Conservation (phyloP, 2,329 filamentous ascomycete species). For the Penicillium sp. region DNA sequence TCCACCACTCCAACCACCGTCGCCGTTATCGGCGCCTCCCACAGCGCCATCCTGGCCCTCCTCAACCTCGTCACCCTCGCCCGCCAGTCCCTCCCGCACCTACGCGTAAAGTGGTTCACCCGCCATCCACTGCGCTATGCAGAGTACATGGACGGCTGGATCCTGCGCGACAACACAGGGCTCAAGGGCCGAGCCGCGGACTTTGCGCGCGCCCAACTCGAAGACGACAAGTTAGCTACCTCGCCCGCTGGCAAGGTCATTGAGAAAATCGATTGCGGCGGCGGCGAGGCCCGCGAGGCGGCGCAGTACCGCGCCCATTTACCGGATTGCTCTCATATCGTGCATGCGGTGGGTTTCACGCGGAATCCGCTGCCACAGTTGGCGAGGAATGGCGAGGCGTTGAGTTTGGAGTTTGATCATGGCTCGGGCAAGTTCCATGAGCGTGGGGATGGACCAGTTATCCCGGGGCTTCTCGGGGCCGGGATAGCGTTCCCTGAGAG, state of each 20-base stretch:
- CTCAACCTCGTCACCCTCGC: constrained; percentile 62
- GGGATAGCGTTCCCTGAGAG: constrained; percentile 66
- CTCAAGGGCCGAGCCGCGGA: constrained; percentile 63
- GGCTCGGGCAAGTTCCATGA: constrained; percentile 53
- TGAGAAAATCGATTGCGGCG: constrained; percentile 50
- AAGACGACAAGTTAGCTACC: constrained; percentile 51
- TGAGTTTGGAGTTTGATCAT: constrained; percentile 35
- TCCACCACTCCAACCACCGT: constrained; percentile 45
- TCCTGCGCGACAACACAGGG: constrained; percentile 66
- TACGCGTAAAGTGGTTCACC: constrained; percentile 64
- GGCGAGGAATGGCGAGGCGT: constrained; percentile 33
- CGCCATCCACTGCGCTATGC: constrained; percentile 64
- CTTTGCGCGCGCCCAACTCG: constrained; percentile 62
- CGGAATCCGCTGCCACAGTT: constrained; percentile 54
- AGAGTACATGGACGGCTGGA: constrained; percentile 64
- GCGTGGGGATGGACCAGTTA: constrained; percentile 35
- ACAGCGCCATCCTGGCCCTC: constrained; percentile 64
- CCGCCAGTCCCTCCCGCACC: constrained; percentile 52
- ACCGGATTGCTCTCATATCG: constrained; percentile 54
- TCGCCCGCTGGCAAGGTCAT: constrained; percentile 53
- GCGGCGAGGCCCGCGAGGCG: constrained; percentile 42
- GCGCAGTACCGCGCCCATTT: constrained; percentile 51
- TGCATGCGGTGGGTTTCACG: constrained; percentile 63
- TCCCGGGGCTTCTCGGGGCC: constrained; percentile 61
- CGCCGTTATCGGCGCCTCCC: constrained; percentile 63